Conservation (phyloP, 805 yeast species). For the Teunomyces panamensis region DNA sequence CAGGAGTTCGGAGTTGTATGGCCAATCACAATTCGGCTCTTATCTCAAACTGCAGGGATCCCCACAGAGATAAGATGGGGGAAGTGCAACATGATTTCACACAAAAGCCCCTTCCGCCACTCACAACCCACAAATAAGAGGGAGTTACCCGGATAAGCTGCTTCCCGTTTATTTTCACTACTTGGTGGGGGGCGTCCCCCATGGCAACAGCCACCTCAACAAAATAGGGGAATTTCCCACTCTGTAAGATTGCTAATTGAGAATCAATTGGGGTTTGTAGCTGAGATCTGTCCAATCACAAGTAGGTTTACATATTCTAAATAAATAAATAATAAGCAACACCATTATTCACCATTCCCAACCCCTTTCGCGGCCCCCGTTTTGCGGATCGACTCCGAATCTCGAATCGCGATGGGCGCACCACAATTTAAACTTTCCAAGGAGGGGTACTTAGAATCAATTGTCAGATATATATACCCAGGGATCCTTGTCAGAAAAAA, state of each 20-base stretch:
- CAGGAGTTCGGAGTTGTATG: neutral
- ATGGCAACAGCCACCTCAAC: neutral
- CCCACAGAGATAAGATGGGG: neutral
- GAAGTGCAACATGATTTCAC: neutral
- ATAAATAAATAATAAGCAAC: too few species aligned
- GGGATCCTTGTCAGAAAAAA: neutral
- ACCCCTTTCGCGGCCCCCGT: neutral
- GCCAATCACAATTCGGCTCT: neutral
- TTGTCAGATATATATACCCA: conserved; percentile 1
- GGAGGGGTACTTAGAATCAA: neutral
- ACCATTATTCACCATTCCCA: too few species aligned
- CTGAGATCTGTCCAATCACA: neutral
- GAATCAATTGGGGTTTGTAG: neutral
- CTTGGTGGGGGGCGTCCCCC: too few species aligned
- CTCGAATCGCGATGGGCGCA: conserved; percentile 1
- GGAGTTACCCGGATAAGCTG: too few species aligned
- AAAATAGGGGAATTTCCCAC: neutral
- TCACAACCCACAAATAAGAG: too few species aligned
- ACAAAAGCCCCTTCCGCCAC: neutral
- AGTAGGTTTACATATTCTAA: neutral
- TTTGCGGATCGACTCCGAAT: neutral
- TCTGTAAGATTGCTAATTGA: neutral
- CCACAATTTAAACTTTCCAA: conserved; percentile 2
- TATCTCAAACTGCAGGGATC: neutral
- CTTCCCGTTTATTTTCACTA: too few species aligned